Base-by-base conservation (phyloP, 176 grass and related monocot genomes). In the Zizania latifolia region DNA sequence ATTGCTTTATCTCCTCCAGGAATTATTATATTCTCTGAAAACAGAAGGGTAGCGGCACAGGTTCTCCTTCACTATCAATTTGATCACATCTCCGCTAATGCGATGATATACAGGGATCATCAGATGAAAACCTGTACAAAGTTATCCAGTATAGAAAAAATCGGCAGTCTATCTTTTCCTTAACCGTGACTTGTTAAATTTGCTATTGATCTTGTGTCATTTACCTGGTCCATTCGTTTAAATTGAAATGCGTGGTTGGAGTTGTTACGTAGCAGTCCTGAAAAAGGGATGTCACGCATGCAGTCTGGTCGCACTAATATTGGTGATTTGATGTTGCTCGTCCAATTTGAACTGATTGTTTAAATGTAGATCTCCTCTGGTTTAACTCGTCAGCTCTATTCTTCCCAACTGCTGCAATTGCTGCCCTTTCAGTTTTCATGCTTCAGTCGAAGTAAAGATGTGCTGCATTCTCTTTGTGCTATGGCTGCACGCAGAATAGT, bases 21-120 rank as follows among this genome's bases (percentile, higher is more conserved):
- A 88, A 74, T 66, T 88, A 64, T 28, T 88, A 9, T 88, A 88
- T n/a, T 70, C 76, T 43, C 22, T 88, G 57, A 88, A 84, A n/a
- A 11, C 81, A 19, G 41, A 63, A 24, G 69, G 29, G 4, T 84
- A 86, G 14, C 22, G 14, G 27, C 68, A 67, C 57, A 8, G 10
- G 48, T 66, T 44, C 40, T 71, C 28, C 46, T 56, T 65, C 45
- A 45, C 14, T 28, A 11, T 74, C 51, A 43, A 40, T 22, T 35
- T 37, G 15, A 62, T 44, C 55, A 11, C 10, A 26, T 68, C 26
- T 28, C 33, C 2, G 57, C 5, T 3, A 50, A 1, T 10, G 55
- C 8, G 43, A 55, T 69, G 27, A 15, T 33, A 57, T 63, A 56
- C 44, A 81, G 68, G 57, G 41, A 85, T 80, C 78, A 44, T 23